Evolutionary conservation across 73 alveolate species (phyloP), one percentile per base, ranked within the genome.

Genomic region (Tetrahymena borealis): DNA sequence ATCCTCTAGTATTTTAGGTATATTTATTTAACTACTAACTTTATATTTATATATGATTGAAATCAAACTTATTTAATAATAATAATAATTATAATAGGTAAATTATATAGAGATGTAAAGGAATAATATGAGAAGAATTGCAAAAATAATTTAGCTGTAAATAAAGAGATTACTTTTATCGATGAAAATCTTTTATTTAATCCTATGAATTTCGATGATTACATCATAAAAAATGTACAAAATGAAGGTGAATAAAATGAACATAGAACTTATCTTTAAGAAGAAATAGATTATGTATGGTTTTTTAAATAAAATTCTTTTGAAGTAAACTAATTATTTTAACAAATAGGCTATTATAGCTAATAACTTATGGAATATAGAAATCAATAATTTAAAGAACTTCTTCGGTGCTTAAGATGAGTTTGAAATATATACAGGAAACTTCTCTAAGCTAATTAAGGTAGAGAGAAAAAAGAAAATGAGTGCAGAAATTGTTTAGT

Each of bases 1-100:
- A 91, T 92, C 97, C 9, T 94, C 94, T 13, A 96, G 97, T 38
- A 96, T 97, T 35, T 91, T 97, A 24, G 99, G 99, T 0, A 91
- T 90, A 36, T 91, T 96, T 60, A 96, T 96, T 90, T 91, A 98
- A 39, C 40, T 94, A 91, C 35, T 95, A 91, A 90, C 43, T 90
- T 91, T 78, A n/a, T n/a, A n/a, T n/a, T n/a, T n/a, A n/a, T n/a
- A n/a, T n/a, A n/a, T n/a, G n/a, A n/a, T n/a, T n/a, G n/a, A n/a
- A n/a, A n/a, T n/a, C n/a, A n/a, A n/a, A n/a, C n/a, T n/a, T n/a
- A 79, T 91, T 95, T 92, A 91, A 94, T 90, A 9, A 95, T 36
- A 33, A 18, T 38, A 39, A 35, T 79, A 18, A 8, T 32, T 33
- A 0, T 12, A 1, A 8, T 12, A 32, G 38, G 38, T 32, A 90